Conservation (phyloP, 1,284 basidiomycete species). For the Papiliotrema terrestris region DNA sequence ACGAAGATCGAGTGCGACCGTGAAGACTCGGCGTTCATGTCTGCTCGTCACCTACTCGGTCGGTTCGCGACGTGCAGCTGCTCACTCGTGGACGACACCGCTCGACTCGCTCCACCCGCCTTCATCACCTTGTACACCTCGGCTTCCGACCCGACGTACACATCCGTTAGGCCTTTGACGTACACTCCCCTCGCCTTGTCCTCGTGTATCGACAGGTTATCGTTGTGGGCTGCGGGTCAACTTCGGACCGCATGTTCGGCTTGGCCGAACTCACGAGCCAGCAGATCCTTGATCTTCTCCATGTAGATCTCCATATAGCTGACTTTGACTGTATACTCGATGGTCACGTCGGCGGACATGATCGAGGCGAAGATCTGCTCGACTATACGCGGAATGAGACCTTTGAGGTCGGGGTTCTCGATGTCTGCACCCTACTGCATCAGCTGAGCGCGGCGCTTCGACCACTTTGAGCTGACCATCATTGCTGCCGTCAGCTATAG, state of each 20-base stretch:
- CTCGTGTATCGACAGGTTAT: conserved; percentile 97
- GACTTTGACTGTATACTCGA: conserved; percentile 99
- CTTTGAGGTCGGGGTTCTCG: conserved; percentile 84
- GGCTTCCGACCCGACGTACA: conserved; percentile 92
- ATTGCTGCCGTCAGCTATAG: conserved; percentile 55
- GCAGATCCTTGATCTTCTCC: conserved; percentile 90
- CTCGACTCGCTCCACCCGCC: conserved; percentile 84
- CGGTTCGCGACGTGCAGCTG: conserved; percentile 13
- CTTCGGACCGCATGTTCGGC: background rate
- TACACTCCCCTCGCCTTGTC: conserved; percentile 98
- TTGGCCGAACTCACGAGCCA: conserved; percentile 70
- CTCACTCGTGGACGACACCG: conserved; percentile 92
- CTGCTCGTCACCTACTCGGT: conserved; percentile 51
- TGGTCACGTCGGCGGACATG: conserved; percentile 85
- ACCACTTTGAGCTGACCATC: conserved; percentile 63
- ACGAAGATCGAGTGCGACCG: conserved; percentile 99
- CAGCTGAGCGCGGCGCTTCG: background rate
- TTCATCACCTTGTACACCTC: conserved; percentile 99
- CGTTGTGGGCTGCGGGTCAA: conserved; percentile 75
- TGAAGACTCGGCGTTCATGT: conserved; percentile 99
- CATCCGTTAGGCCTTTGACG: conserved; percentile 96
- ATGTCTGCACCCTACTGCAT: conserved; percentile 83
- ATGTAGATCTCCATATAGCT: conserved; percentile 99
- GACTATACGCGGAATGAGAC: conserved; percentile 96
- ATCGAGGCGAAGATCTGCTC: conserved; percentile 99